phyloP scores from a whole-genome alignment of 371 early-diverging fungal species.

The Mucor plumbeus region DNA sequence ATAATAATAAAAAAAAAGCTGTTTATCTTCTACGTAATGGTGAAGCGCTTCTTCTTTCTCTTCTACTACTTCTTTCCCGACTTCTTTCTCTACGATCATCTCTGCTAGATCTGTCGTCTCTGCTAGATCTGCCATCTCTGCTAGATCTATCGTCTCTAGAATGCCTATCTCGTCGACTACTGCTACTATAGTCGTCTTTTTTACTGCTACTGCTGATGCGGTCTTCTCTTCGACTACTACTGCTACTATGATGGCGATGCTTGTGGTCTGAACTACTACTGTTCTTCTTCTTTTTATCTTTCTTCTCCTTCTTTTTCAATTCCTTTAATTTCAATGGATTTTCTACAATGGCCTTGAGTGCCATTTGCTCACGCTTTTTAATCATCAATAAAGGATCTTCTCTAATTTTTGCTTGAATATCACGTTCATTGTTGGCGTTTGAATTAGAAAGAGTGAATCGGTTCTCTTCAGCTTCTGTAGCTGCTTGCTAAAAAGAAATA shows the following conservation, averaged over 20 bases:
- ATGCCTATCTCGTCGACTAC: background rate
- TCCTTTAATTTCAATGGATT: constrained; percentile 78
- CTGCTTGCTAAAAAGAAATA: constrained; percentile 20
- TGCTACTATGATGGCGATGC: constrained; percentile 15
- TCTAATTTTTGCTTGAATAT: constrained; percentile 84
- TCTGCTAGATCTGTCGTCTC: background rate
- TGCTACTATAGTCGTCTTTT: constrained; percentile 5
- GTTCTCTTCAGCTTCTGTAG: constrained; percentile 24
- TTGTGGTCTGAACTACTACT: constrained; percentile 11
- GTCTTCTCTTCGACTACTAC: background rate
- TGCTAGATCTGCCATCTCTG: background rate
- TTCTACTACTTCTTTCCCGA: constrained; percentile 5
- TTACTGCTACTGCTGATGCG: constrained; percentile 6
- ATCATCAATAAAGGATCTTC: constrained; percentile 94
- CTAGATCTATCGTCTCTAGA: constrained; percentile 6
- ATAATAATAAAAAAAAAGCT: background rate
- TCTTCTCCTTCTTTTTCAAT: constrained; percentile 51
- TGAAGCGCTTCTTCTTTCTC: constrained; percentile 26
- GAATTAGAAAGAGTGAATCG: constrained; percentile 52
- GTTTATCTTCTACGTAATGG: constrained; percentile 19
- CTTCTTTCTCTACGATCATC: constrained; percentile 10
- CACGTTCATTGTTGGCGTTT: constrained; percentile 80
- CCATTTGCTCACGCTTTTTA: constrained; percentile 83
- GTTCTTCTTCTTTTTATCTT: constrained; percentile 50
- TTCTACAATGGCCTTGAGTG: constrained; percentile 75